Evolutionary conservation across 768 basidiomycete species (phyloP).

Genomic region (Rickenella mellea): DNA sequence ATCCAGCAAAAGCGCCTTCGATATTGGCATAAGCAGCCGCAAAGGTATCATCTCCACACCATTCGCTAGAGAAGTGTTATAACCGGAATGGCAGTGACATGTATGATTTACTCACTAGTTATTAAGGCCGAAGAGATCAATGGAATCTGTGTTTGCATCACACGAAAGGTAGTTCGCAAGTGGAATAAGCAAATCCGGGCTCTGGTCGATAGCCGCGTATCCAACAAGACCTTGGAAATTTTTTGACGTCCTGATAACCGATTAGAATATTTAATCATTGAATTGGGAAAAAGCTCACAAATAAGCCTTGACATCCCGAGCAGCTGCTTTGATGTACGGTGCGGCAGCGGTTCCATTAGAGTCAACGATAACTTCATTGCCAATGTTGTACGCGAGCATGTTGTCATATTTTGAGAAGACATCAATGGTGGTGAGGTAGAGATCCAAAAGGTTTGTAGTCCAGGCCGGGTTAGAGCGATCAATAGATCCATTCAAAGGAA

Average conservation of each 20-base stretch:
- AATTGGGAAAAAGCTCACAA: conserved; percentile 35
- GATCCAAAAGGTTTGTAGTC: conserved; percentile 72
- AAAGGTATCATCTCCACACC: conserved; percentile 68
- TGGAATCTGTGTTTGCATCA: conserved; percentile 53
- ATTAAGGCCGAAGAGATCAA: conserved; percentile 85
- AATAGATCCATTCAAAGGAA: conserved; percentile 82
- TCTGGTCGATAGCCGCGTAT: conserved; percentile 79
- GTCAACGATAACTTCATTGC: conserved; percentile 68
- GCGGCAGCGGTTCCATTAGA: conserved; percentile 49
- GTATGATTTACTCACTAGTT: conserved; percentile 51
- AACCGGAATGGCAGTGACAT: neutral
- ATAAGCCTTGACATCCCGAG: conserved; percentile 80
- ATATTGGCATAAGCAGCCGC: conserved; percentile 44
- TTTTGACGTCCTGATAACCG: conserved; percentile 44
- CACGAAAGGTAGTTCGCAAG: conserved; percentile 78
- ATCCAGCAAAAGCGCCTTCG: conserved; percentile 45
- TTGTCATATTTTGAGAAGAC: conserved; percentile 82
- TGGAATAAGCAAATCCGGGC: conserved; percentile 46
- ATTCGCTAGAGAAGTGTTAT: conserved; percentile 42
- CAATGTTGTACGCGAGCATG: conserved; percentile 81
- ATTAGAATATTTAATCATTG: neutral
- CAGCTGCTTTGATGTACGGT: conserved; percentile 84
- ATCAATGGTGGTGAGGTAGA: conserved; percentile 72
- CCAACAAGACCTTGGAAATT: conserved; percentile 62
- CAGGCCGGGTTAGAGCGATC: conserved; percentile 65